These are phyloP conservation scores for Verticillium nubilum DNA, from an alignment of 2,329 filamentous ascomycete genomes.

Conservation along the genomic window DNA sequence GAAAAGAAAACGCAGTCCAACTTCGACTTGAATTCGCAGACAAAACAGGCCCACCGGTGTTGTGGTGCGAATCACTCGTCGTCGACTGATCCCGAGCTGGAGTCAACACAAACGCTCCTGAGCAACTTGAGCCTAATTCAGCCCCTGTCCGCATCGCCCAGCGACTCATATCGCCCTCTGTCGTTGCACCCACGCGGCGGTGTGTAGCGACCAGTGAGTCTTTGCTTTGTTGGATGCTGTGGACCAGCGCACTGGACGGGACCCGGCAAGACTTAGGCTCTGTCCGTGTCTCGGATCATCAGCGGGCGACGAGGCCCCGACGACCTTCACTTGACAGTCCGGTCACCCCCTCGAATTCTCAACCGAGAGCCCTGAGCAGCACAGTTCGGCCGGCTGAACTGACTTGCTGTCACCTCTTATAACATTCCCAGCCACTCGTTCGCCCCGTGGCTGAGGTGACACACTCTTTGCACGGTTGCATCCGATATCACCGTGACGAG, in stretches of 20 bases:
- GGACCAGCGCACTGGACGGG: neutral
- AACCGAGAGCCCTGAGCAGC: neutral
- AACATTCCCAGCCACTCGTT: neutral
- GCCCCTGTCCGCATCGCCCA: neutral
- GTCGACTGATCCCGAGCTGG: neutral
- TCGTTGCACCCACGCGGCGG: neutral
- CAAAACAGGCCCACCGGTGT: neutral
- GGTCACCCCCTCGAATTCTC: neutral
- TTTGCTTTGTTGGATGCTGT: neutral
- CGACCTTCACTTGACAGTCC: neutral
- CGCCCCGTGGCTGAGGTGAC: neutral
- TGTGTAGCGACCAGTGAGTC: neutral
- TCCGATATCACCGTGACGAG: neutral
- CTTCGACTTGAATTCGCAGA: too few species aligned
- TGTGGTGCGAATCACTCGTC: neutral
- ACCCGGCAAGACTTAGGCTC: conserved; percentile 1
- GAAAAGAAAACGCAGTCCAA: too few species aligned
- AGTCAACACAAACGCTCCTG: neutral
- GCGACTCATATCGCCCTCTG: neutral
- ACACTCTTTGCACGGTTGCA: neutral
- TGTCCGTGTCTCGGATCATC: conserved; percentile 1
- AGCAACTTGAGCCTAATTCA: neutral
- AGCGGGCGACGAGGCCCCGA: neutral
- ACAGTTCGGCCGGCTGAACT: neutral
- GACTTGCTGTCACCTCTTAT: neutral